A percentile compares a stretch with the other conserved stretches of the same genome.
Evolutionary conservation across 129 eudicot species (phyloP).

Genomic region (Chrysanthemum seticuspe): DNA sequence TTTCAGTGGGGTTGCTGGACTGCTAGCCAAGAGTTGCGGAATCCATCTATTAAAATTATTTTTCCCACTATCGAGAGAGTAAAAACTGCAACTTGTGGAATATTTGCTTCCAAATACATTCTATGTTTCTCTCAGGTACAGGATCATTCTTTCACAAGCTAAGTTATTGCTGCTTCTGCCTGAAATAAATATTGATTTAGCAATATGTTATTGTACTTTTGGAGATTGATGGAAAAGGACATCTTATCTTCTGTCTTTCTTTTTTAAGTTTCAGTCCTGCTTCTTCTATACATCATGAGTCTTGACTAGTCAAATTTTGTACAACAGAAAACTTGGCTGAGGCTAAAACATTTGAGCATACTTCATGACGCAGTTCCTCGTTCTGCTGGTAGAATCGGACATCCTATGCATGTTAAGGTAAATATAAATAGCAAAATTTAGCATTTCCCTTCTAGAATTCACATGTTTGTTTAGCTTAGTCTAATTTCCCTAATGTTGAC

Average conservation of each 20-base stretch:
- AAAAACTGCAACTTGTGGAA: slow-evolving; percentile 63
- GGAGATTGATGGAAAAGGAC: too few species aligned
- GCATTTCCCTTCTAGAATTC: neutral
- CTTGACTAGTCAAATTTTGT: neutral
- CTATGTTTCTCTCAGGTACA: slow-evolving; percentile 84
- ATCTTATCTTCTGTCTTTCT: neutral
- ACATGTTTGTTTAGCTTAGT: neutral
- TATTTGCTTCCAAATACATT: slow-evolving; percentile 63
- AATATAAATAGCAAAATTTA: neutral
- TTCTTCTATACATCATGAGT: neutral
- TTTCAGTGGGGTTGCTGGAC: slow-evolving; percentile 98
- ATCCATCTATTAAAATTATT: slow-evolving; percentile 70
- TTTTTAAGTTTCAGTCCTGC: neutral
- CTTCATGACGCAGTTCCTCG: slow-evolving; percentile 85
- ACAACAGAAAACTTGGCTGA: slow-evolving; percentile 83
- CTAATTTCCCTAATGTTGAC: neutral
- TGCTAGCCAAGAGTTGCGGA: slow-evolving; percentile 76
- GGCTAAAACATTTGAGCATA: slow-evolving; percentile 63
- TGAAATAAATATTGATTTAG: too few species aligned
- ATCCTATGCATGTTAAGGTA: slow-evolving; percentile 97
- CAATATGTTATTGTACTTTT: too few species aligned
- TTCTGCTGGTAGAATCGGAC: slow-evolving; percentile 54
- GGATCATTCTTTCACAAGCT: slow-evolving; percentile 1
- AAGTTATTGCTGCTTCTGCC: slow-evolving; percentile 1
- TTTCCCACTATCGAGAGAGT: slow-evolving; percentile 90